Base-by-base conservation (phyloP, 2,329 filamentous ascomycete genomes). In the Claviceps citrina region DNA sequence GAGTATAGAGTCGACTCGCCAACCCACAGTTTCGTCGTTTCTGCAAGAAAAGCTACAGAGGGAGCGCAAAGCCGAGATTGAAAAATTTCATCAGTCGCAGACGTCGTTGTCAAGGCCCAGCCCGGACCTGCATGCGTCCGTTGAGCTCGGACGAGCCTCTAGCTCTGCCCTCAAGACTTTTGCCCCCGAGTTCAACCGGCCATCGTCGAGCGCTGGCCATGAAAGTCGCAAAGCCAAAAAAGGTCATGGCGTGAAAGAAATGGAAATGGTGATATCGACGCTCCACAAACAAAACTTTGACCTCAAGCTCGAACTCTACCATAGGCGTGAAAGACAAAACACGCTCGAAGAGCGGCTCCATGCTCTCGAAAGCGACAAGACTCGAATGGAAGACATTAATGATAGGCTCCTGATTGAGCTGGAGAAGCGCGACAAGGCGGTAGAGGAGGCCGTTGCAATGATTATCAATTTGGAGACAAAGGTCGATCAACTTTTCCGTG, bases 271-370 rank as follows among this genome's bases (percentile, higher is more conserved):
- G 40, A 60, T 84, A 39, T 81, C 79, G 4, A 77, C 66, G 1
- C 59, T 84, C 18, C 76, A 79, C 55, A 85, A 85, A 53, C 74
- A 83, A 58, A 85, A 84, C 51, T 85, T 84, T 48, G 79, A 83
- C 47, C 65, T 85, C 31, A 84, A 85, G 55, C 64, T 84, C 25
- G 79, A 84, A 53, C 58, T 85, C 1, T 82, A 71, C 48, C 78
- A 84, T 51, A 69, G 78, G 6, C 68, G 80, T 22, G 73, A 84
- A 56, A 68, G 71, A 39, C 76, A 81, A 50, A 66, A 65, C 7
- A 62, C 61, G 18, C 51, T 84, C 26, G 77, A 83, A 51, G 64
- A 69, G 26, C 64, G 67, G 31, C 49, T 78, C n/a, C 68, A 75
- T 28, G 55, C 55, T 4, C 59, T 82, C 15, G 70, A 76, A 45